phyloP scores from a whole-genome alignment of 495 filamentous ascomycete genomes.

The Niebla homalea region DNA sequence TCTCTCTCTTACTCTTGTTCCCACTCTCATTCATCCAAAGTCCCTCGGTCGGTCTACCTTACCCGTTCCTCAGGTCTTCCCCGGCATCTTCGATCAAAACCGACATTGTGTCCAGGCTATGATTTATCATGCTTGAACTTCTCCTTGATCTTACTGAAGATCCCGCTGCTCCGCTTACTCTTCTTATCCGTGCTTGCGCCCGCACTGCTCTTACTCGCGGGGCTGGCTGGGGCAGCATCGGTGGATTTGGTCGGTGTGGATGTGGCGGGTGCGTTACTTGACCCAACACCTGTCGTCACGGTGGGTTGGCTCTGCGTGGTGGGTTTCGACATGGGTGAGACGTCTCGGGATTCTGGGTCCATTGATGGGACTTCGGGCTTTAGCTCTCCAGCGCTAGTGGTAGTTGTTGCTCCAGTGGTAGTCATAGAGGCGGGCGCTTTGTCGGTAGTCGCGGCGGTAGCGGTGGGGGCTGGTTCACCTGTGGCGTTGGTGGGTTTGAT shows the following conservation, averaged over 20 bases:
- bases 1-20: too few relatives aligned
- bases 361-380: constrained; percentile 3
- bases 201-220: constrained; percentile 12
- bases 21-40: too few relatives aligned
- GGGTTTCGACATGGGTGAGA: constrained; percentile 30
- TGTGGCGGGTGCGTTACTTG: constrained; percentile 11
- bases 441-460: constrained; percentile 29
- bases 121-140: constrained; percentile 19
- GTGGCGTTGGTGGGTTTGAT: constrained; percentile 33
- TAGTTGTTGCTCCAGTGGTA: neutral
- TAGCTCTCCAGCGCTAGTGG: constrained; percentile 3
- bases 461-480: constrained; percentile 41
- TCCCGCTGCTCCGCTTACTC: constrained; percentile 31
- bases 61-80: too few relatives aligned
- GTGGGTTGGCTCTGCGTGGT: constrained; percentile 18
- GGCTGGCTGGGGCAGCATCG: constrained; percentile 8
- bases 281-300: constrained; percentile 26
- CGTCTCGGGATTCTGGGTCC: constrained; percentile 24
- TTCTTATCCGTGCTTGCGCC: constrained; percentile 31
- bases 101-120: constrained; percentile 3
- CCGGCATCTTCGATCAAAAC: too few relatives aligned
- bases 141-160: constrained; percentile 37
- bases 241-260: constrained; percentile 12
- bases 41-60: too few relatives aligned
- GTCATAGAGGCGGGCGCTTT: constrained; percentile 27